A percentile compares a stretch with the other conserved stretches of the same genome.
phyloP scores from a whole-genome alignment of 1,284 basidiomycete species.

The Trichosporon sp. region DNA sequence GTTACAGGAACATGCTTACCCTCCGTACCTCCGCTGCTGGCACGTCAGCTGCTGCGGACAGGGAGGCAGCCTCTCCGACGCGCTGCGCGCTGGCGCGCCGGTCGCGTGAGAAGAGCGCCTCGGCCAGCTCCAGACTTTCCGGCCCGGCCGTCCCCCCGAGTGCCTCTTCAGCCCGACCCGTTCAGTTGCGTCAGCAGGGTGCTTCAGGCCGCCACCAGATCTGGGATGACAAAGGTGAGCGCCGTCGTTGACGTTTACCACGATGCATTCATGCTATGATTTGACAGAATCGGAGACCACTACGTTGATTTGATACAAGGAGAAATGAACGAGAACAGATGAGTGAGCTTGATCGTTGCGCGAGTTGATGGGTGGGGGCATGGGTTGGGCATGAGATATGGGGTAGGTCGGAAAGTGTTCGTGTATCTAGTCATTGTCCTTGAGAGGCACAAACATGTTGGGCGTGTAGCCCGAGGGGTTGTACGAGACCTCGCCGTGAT shows the following conservation, averaged over 20 bases:
- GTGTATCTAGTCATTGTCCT: neutral
- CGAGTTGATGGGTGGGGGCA: neutral
- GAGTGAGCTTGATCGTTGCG: neutral
- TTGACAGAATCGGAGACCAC: neutral
- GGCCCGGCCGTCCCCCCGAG: neutral
- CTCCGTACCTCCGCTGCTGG: neutral
- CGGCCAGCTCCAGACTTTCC: neutral
- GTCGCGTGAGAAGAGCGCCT: neutral
- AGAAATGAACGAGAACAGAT: neutral
- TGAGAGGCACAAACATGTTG: conserved; percentile 6
- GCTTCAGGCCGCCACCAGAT: neutral
- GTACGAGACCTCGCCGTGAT: neutral
- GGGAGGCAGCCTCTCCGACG: too few relatives aligned
- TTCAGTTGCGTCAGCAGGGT: neutral
- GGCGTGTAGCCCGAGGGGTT: conserved; percentile 3
- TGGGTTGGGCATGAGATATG: neutral
- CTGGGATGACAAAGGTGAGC: neutral
- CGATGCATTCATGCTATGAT: neutral
- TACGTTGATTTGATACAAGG: neutral
- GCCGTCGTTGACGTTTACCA: neutral
- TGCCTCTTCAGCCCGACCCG: neutral
- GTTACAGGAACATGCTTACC: neutral
- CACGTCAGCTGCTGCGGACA: neutral
- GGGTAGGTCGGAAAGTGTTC: neutral
- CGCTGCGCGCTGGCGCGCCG: too few relatives aligned